Base-by-base conservation (phyloP, 371 early-diverging fungal genomes). In the Batrachochytrium dendrobatidis region DNA sequence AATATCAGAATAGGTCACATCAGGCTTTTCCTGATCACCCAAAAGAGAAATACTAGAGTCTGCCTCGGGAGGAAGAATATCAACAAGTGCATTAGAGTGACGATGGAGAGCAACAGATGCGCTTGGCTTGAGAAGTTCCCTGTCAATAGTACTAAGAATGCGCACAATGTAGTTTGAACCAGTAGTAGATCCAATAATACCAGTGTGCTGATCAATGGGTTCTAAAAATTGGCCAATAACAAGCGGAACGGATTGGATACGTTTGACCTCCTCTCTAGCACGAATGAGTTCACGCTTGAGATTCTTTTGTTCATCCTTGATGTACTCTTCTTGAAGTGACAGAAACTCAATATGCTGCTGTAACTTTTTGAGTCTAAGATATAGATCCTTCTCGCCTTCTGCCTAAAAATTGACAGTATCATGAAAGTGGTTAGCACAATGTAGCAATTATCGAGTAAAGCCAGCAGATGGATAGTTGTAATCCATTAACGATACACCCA, bases 141-240 rank as follows among this genome's bases (percentile, higher is more conserved):
- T 87, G 78, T 99, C 99, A 55, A 99, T 91, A 15, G 99, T 99
- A 57, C 89, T 88, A 50, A 99, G 82, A 55, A 99, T 96, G 64
- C 95, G 90, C 29, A 97, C 99, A 49, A 99, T 87, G 65, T 92
- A 91, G 69, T 92, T 97, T 29, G 90, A 86, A 20, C 99, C 98
- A 0, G 99, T 90, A 3, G 99, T 99, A 17, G 95, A 94, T 22
- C 91, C 91, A 35, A 99, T 90, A 70, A 99, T 99, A 59, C 98
- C 99, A 1, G 96, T 95, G 66, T 94, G 88, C 66, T 90, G 88
- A 77, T 99, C 99, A 66, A 99, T 94, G 32, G 97, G 91, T 73
- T 99, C 99, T 49, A 99, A 74, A 77, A 99, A 99, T 74, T 99
- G 99, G 26, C 99, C 99, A 73, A 99, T 92, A 26, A 99, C 94